Percentiles rank a stretch among this genome's conserved stretches.
Conservation (phyloP, 768 basidiomycete species). For the Leccinum arenicola region DNA sequence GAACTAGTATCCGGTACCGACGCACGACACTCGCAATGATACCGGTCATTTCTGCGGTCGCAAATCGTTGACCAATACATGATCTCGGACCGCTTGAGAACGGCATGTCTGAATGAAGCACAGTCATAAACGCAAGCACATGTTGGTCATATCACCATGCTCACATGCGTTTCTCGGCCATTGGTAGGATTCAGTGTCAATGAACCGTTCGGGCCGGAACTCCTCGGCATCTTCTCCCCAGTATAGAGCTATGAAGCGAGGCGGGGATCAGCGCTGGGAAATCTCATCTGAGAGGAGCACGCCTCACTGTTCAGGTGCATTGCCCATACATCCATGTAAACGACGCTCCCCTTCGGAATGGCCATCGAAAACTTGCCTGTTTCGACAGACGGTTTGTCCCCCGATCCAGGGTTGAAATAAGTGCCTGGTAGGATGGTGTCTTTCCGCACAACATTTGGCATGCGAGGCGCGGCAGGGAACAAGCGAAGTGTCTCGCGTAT, state of each 20-base stretch:
- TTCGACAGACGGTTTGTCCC: conserved; percentile 10
- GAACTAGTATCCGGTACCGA: conserved; percentile 40
- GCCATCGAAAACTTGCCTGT: conserved; percentile 33
- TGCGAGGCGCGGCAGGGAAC: conserved; percentile 37
- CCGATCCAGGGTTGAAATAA: conserved; percentile 31
- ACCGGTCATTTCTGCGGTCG: conserved; percentile 40
- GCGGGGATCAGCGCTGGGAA: neutral
- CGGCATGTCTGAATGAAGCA: conserved; percentile 33
- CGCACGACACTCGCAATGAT: conserved; percentile 44
- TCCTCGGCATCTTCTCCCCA: conserved; percentile 46
- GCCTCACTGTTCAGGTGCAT: conserved; percentile 46
- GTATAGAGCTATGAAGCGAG: conserved; percentile 35
- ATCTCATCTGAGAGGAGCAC: neutral
- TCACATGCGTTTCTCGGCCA: conserved; percentile 6
- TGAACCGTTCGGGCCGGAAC: conserved; percentile 50
- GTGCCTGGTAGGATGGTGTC: conserved; percentile 37
- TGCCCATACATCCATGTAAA: conserved; percentile 41
- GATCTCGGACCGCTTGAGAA: conserved; percentile 45
- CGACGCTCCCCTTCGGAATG: conserved; percentile 37
- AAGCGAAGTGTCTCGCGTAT: conserved; percentile 47
- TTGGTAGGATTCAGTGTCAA: conserved; percentile 45
- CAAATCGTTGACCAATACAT: conserved; percentile 51
- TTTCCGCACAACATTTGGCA: conserved; percentile 33
- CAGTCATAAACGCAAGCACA: neutral
- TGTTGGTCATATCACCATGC: conserved; percentile 3